Percentiles rank a stretch among this genome's conserved stretches.
Conservation (phyloP, 805 yeast genomes). For the Tetrapisispora pingtungensis region DNA sequence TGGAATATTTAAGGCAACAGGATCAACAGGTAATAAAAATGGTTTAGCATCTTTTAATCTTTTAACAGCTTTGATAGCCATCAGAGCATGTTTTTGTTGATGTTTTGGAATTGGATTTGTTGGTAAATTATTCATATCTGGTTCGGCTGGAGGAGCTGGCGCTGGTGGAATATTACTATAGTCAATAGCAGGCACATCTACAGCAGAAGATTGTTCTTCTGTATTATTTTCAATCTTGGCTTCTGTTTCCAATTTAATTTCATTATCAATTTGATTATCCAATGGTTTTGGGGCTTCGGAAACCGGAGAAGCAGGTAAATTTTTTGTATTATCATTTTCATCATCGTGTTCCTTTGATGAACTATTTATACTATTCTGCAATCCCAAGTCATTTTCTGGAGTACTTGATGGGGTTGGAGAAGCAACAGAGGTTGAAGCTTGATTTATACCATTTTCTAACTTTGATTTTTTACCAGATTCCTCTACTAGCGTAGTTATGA, state of each 20-base stretch:
- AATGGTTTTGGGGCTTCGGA: constrained; percentile 1
- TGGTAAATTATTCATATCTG: constrained; percentile 63
- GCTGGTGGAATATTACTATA: constrained; percentile 38
- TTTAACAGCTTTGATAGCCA: constrained; percentile 76
- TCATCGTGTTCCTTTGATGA: background rate
- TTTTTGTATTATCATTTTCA: background rate
- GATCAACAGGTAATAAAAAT: constrained; percentile 83
- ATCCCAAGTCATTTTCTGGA: background rate
- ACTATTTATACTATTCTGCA: background rate
- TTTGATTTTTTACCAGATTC: background rate
- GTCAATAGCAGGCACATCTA: background rate
- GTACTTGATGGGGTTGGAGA: constrained; percentile 1
- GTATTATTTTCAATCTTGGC: background rate
- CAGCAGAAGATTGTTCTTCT: background rate
- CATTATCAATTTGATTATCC: background rate
- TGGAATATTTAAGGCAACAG: constrained; percentile 78
- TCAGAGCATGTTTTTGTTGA: constrained; percentile 70
- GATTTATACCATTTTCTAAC: background rate
- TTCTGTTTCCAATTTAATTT: background rate
- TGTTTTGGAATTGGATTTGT: constrained; percentile 64
- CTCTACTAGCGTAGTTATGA: background rate
- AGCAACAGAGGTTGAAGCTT: background rate
- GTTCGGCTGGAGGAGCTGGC: constrained; percentile 64
- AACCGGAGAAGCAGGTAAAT: constrained; percentile 2
- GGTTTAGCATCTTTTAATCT: constrained; percentile 89